These are phyloP conservation scores for Asterochloris erici DNA, from an alignment of 139 green algal genomes.

Conservation along the genomic window DNA sequence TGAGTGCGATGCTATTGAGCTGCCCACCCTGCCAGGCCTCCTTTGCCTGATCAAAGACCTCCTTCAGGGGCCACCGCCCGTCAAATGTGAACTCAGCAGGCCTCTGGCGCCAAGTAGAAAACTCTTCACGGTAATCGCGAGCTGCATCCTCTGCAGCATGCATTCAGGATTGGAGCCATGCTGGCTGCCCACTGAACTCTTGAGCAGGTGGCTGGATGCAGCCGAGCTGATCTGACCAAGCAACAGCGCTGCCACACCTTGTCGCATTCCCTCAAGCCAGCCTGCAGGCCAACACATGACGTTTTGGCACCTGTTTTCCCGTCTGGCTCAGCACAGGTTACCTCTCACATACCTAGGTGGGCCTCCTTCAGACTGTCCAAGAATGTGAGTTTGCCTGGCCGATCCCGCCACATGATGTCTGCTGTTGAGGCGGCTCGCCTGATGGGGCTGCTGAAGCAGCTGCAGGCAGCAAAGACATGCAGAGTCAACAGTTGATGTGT, in stretches of 20 bases:
- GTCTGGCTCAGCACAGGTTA: constrained; percentile 2
- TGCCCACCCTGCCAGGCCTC: constrained; percentile 41
- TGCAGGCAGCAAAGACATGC: background rate
- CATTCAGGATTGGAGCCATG: background rate
- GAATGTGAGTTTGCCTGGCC: constrained; percentile 37
- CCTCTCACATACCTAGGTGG: constrained; percentile 50
- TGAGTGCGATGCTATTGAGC: background rate
- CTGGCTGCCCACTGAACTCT: background rate
- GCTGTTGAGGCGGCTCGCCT: constrained; percentile 34
- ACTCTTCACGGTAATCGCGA: constrained; percentile 39
- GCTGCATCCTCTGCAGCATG: constrained; percentile 37
- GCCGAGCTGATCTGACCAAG: background rate
- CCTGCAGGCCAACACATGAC: background rate
- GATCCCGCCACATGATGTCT: constrained; percentile 52
- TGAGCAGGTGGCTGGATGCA: background rate
- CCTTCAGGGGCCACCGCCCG: constrained; percentile 49
- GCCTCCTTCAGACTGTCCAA: constrained; percentile 47
- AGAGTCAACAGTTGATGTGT: background rate
- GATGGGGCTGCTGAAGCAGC: constrained; percentile 54
- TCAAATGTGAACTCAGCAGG: constrained; percentile 57
- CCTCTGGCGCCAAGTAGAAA: constrained; percentile 46
- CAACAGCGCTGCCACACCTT: background rate
- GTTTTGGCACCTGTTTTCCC: background rate
- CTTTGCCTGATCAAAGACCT: constrained; percentile 45
- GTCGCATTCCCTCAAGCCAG: constrained; percentile 9